Conservation (phyloP, 495 filamentous ascomycete genomes). For the Penicillium soppii region DNA sequence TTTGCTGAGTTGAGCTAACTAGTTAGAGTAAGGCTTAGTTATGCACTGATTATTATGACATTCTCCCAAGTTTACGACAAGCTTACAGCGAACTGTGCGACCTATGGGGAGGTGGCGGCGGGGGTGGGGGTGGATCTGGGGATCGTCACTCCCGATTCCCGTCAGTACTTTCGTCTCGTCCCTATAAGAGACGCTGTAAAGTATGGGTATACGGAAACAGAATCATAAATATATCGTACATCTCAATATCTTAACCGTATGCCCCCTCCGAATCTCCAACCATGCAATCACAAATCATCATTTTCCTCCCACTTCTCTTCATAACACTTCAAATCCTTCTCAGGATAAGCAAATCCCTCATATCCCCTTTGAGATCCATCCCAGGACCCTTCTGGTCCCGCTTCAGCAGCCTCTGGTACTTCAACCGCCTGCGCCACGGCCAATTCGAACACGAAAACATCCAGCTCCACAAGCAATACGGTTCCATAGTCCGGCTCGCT, state of each 20-base stretch:
- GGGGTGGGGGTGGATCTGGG: conserved; percentile 25
- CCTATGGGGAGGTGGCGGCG: no score
- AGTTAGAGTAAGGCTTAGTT: no score
- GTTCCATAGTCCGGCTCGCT: conserved; percentile 46
- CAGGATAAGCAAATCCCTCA: conserved; percentile 18
- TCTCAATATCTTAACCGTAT: neutral
- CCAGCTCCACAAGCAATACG: conserved; percentile 39
- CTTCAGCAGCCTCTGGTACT: conserved; percentile 58
- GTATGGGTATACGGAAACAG: no score
- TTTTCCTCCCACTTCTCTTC: conserved; percentile 12
- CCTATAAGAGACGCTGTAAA: neutral
- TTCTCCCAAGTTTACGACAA: neutral
- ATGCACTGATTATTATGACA: no score
- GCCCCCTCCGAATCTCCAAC: no score
- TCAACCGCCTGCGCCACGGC: conserved; percentile 40
- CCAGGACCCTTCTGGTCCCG: conserved; percentile 54
- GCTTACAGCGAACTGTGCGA: no score
- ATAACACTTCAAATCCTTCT: conserved; percentile 9
- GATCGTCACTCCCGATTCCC: neutral
- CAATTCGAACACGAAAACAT: conserved; percentile 47
- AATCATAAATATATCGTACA: no score
- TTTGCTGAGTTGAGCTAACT: no score
- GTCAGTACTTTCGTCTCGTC: neutral
- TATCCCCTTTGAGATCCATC: conserved; percentile 41
- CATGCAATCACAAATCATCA: conserved; percentile 11